These are phyloP conservation scores for Acorus calamus DNA, from an alignment of 106 monocot species.

Conservation along the genomic window DNA sequence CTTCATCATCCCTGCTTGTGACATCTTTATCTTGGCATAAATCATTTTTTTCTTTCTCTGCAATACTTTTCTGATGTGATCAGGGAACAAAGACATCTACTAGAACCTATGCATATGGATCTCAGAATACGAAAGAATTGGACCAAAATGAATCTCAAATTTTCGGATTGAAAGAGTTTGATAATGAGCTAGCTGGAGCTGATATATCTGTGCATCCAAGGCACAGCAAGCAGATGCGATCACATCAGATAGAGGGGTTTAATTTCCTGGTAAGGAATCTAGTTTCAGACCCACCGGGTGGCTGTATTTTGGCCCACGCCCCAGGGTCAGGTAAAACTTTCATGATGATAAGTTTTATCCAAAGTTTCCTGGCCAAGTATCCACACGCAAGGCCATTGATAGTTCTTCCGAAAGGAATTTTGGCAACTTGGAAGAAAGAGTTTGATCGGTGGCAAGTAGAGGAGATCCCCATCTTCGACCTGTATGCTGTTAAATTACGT, in stretches of 20 bases:
- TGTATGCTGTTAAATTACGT: conserved; percentile 73
- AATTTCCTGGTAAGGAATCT: conserved; percentile 79
- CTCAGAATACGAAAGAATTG: conserved; percentile 14
- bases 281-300: conserved; percentile 67
- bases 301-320: conserved; percentile 94
- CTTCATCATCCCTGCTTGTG: too few species aligned
- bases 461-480: conserved; percentile 71
- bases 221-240: conserved; percentile 66
- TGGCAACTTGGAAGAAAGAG: conserved; percentile 77
- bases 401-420: conserved; percentile 80
- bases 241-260: conserved; percentile 88
- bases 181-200: conserved; percentile 29
- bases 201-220: conserved; percentile 76
- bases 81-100: conserved; percentile 27
- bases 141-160: conserved; percentile 11
- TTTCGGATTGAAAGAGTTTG: conserved; percentile 14
- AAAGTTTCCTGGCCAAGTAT: conserved; percentile 80
- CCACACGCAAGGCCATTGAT: conserved; percentile 61
- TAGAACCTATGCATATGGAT: conserved; percentile 21
- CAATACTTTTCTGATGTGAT: background rate
- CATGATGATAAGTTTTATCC: conserved; percentile 96
- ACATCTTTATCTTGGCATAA: too few species aligned
- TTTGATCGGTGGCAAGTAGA: conserved; percentile 83
- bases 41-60: too few species aligned
- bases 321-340: conserved; percentile 97